phyloP scores from a whole-genome alignment of 305 asterid species.

The Fraxinus xanthoxyloides region DNA sequence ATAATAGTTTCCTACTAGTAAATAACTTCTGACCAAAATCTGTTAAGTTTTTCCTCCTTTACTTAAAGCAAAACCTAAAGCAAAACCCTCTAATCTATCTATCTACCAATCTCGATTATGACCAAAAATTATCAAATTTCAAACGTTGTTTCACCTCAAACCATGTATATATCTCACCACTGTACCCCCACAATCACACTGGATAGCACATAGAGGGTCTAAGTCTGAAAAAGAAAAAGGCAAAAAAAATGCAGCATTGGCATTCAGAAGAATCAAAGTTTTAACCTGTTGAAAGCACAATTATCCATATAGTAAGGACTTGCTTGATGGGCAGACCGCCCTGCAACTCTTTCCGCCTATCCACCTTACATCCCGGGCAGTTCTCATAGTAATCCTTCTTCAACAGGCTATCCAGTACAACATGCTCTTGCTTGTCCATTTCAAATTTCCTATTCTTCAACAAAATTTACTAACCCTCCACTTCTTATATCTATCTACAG shows the following conservation, averaged over 20 bases:
- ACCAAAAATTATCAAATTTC: neutral
- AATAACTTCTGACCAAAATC: neutral
- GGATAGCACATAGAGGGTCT: neutral
- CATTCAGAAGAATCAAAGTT: neutral
- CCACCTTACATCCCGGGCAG: slow-evolving; percentile 43
- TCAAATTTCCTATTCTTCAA: neutral
- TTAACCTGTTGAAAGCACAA: slow-evolving; percentile 38
- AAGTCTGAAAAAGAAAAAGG: neutral
- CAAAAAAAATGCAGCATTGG: neutral
- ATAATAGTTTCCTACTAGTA: neutral
- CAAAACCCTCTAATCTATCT: neutral
- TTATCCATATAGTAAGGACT: slow-evolving; percentile 33
- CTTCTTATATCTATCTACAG: neutral
- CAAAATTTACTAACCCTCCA: neutral
- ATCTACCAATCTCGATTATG: neutral
- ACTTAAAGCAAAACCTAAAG: neutral
- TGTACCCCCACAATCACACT: neutral
- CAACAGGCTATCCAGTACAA: neutral
- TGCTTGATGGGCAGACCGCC: slow-evolving; percentile 33
- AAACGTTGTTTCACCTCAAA: neutral
- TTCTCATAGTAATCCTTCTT: slow-evolving; percentile 20
- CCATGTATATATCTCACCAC: neutral
- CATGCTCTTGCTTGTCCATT: neutral
- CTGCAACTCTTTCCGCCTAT: slow-evolving; percentile 29
- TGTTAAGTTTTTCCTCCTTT: neutral